Evolutionary conservation across 2,329 filamentous ascomycete species (phyloP).

Genomic region (Botrytis fabae): DNA sequence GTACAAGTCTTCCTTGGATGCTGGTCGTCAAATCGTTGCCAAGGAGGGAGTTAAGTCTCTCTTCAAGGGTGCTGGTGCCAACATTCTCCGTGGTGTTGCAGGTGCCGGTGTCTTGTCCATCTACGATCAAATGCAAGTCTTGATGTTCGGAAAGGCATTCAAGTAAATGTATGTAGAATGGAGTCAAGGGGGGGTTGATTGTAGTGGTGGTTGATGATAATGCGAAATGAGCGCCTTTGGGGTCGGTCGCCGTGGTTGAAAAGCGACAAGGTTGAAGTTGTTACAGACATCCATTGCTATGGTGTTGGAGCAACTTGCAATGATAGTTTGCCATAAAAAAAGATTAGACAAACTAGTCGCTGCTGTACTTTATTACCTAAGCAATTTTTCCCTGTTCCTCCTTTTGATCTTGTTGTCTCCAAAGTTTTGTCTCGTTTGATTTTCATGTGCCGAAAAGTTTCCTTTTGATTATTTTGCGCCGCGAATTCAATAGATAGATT

Average conservation of each 20-base stretch:
- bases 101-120: slow-evolving; percentile 99
- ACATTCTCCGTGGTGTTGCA: slow-evolving; percentile 99
- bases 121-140: slow-evolving; percentile 99
- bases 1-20: slow-evolving; percentile 97
- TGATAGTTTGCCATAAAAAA: slow-evolving; percentile 29
- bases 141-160: slow-evolving; percentile 99
- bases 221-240: slow-evolving; percentile 26
- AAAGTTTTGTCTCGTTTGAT: not conserved
- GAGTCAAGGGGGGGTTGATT: slow-evolving; percentile 13
- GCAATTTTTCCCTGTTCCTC: slow-evolving; percentile 42
- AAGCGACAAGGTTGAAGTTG: slow-evolving; percentile 39
- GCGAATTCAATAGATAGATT: slow-evolving; percentile 12
- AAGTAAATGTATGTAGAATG: slow-evolving; percentile 53
- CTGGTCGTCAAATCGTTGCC: slow-evolving; percentile 93
- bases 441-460: not conserved
- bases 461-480: not conserved
- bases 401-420: slow-evolving; percentile 33
- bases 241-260: slow-evolving; percentile 29
- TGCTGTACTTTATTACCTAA: slow-evolving; percentile 45
- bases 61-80: slow-evolving; percentile 99
- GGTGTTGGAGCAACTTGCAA: slow-evolving; percentile 42
- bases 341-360: slow-evolving; percentile 30
- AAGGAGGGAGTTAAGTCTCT: slow-evolving; percentile 98
- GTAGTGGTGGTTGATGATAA: slow-evolving; percentile 19
- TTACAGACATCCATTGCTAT: slow-evolving; percentile 41